A percentile compares a stretch with the other conserved stretches of the same genome.
Conservation (phyloP, 2,329 filamentous ascomycete species). For the Clonostachys solani region DNA sequence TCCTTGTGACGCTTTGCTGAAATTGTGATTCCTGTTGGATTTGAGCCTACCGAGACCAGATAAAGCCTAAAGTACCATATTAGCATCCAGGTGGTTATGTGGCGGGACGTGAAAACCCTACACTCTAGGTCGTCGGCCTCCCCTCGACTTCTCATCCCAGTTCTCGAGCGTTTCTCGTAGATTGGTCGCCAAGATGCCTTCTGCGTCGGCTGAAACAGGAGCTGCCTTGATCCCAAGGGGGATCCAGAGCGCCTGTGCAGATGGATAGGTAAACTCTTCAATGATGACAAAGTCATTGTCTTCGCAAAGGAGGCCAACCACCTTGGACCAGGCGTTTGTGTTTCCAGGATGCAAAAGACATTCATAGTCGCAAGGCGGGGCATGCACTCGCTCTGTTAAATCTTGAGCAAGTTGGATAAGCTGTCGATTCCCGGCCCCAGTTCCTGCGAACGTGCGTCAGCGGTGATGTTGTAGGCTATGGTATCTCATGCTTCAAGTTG, state of each 20-base stretch:
- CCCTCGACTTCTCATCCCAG: slow-evolving; percentile 12
- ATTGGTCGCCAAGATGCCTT: slow-evolving; percentile 13
- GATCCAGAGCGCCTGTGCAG: slow-evolving; percentile 20
- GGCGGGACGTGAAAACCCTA: neutral
- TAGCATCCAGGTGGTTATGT: no score
- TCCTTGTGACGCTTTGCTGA: slow-evolving; percentile 48
- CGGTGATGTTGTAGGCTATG: neutral
- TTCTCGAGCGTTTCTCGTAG: slow-evolving; percentile 10
- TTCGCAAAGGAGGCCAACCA: slow-evolving; percentile 19
- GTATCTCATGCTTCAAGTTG: neutral
- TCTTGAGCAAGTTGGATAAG: slow-evolving; percentile 8
- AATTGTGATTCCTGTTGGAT: slow-evolving; percentile 66
- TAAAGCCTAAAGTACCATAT: slow-evolving; percentile 10
- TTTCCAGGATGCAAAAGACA: slow-evolving; percentile 19
- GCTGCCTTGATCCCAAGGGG: slow-evolving; percentile 15
- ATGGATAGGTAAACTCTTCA: slow-evolving; percentile 22
- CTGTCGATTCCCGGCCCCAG: slow-evolving; percentile 9
- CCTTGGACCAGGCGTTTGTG: slow-evolving; percentile 22
- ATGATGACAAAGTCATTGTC: slow-evolving; percentile 17
- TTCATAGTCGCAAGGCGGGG: slow-evolving; percentile 12
- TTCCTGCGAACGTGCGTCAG: slow-evolving; percentile 2
- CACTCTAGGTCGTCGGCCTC: slow-evolving; percentile 8
- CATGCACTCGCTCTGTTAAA: slow-evolving; percentile 11
- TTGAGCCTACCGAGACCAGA: slow-evolving; percentile 52
- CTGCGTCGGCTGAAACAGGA: slow-evolving; percentile 14